Evolutionary conservation across 345 rosid species (phyloP).

Genomic region (Cardamine resedifolia): DNA sequence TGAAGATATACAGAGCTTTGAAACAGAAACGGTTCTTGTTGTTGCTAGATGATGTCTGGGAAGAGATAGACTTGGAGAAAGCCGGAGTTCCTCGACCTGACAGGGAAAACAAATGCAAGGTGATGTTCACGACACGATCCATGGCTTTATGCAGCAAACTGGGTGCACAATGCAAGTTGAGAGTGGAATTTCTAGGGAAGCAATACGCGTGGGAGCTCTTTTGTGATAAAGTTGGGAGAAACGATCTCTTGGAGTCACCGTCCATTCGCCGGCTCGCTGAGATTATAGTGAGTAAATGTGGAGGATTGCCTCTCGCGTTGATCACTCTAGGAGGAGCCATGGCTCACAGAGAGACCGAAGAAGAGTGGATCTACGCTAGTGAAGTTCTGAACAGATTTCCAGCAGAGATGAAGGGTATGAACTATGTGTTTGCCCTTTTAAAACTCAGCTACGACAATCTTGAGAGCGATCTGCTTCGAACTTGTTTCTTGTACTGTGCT

Average conservation of each 20-base stretch:
- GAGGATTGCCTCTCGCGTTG: slow-evolving; percentile 52
- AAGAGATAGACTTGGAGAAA: slow-evolving; percentile 42
- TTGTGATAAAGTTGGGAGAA: slow-evolving; percentile 30
- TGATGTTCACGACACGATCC: slow-evolving; percentile 42
- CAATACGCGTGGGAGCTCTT: slow-evolving; percentile 37
- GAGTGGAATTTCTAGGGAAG: slow-evolving; percentile 32
- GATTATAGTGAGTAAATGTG: slow-evolving; percentile 46
- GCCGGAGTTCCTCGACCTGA: slow-evolving; percentile 46
- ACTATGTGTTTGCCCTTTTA: slow-evolving; percentile 44
- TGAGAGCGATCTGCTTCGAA: slow-evolving; percentile 39
- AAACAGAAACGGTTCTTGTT: slow-evolving; percentile 38
- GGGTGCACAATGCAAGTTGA: slow-evolving; percentile 29
- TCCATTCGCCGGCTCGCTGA: slow-evolving; percentile 36
- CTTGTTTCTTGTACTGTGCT: slow-evolving; percentile 52
- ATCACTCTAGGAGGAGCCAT: slow-evolving; percentile 48
- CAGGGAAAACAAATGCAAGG: slow-evolving; percentile 36
- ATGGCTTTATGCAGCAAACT: slow-evolving; percentile 32
- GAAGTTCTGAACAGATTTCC: slow-evolving; percentile 41
- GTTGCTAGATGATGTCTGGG: slow-evolving; percentile 50
- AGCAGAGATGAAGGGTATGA: slow-evolving; percentile 46
- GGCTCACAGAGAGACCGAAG: slow-evolving; percentile 47
- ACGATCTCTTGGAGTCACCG: slow-evolving; percentile 31
- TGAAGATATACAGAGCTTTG: slow-evolving; percentile 32
- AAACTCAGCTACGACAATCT: slow-evolving; percentile 50
- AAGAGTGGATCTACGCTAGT: slow-evolving; percentile 49